Percentiles rank a stretch among this genome's conserved stretches.
These are phyloP conservation scores for Trichoderma virens DNA, from an alignment of 495 filamentous ascomycete genomes.

Conservation along the genomic window DNA sequence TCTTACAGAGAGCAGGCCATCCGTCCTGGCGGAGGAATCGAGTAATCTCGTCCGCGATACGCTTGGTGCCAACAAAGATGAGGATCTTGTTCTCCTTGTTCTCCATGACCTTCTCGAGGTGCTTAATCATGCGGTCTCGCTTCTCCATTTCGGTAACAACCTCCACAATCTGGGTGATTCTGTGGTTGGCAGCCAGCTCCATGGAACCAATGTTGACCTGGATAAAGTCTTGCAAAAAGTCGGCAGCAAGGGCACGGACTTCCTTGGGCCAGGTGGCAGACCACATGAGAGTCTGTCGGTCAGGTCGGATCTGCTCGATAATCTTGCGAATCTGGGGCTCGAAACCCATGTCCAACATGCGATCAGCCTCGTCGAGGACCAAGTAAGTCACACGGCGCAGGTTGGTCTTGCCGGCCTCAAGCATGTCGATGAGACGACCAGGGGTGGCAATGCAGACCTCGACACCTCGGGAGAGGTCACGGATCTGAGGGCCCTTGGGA, in stretches of 20 bases:
- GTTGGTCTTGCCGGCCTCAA: constrained; percentile 95
- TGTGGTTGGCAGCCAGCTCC: constrained; percentile 95
- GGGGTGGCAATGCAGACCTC: constrained; percentile 95
- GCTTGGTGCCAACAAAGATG: constrained; percentile 97
- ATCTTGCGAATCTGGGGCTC: constrained; percentile 91
- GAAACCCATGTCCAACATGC: constrained; percentile 90
- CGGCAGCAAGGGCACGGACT: constrained; percentile 87
- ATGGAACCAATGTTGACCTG: constrained; percentile 98
- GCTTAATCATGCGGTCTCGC: constrained; percentile 94
- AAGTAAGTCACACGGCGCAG: constrained; percentile 93
- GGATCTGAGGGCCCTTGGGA: constrained; percentile 91
- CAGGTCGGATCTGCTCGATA: constrained; percentile 92
- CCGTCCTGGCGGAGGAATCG: constrained; percentile 97
- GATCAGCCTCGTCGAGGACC: constrained; percentile 85
- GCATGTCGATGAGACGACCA: constrained; percentile 96
- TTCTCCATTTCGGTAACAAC: constrained; percentile 95
- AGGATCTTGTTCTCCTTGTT: constrained; percentile 82
- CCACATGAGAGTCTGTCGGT: constrained; percentile 99
- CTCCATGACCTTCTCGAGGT: constrained; percentile 97
- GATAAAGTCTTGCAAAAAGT: constrained; percentile 94
- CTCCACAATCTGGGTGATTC: constrained; percentile 95
- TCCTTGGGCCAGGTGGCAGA: constrained; percentile 99
- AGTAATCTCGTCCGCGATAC: constrained; percentile 96
- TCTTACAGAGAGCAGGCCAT: constrained; percentile 95
- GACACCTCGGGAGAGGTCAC: constrained; percentile 80